These are phyloP conservation scores for Linnemannia zychae DNA, from an alignment of 192 early-diverging fungal genomes.

Conservation along the genomic window DNA sequence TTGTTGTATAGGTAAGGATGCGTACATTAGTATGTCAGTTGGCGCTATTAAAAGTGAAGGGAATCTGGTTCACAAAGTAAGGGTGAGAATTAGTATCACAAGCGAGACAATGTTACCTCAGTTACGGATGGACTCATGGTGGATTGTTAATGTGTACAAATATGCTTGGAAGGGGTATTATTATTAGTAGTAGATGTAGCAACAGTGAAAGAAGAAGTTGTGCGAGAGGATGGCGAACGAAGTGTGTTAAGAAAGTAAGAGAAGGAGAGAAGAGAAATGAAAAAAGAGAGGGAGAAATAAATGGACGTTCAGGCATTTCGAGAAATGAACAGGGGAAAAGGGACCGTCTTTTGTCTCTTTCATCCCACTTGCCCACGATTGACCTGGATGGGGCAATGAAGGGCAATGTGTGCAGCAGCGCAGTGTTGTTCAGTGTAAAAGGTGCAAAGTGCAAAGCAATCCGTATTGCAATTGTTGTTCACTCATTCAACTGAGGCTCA, in stretches of 20 bases:
- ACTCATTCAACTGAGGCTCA: conserved; percentile 16
- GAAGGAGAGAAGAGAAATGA: conserved; percentile 4
- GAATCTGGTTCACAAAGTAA: too few relatives aligned
- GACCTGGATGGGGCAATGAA: not conserved
- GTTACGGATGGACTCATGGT: conserved; percentile 33
- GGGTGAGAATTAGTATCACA: not conserved
- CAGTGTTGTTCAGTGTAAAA: too few relatives aligned
- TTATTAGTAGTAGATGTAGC: not conserved
- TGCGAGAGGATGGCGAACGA: not conserved
- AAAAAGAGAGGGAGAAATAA: conserved; percentile 2
- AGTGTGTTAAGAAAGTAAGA: not conserved
- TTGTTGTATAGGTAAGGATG: not conserved
- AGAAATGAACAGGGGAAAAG: not conserved
- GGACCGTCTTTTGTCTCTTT: not conserved
- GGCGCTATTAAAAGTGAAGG: not conserved
- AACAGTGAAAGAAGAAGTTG: not conserved
- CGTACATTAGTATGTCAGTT: not conserved
- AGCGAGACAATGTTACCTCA: conserved; percentile 10
- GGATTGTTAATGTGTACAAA: not conserved
- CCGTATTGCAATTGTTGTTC: not conserved
- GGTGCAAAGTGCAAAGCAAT: not conserved
- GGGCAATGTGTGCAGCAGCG: too few relatives aligned
- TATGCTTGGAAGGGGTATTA: not conserved
- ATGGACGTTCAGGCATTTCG: too few relatives aligned
- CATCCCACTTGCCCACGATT: not conserved